Base-by-base conservation (phyloP, 1,139 yeast species). In the Hyphopichia wangnamkhiaoensis region DNA sequence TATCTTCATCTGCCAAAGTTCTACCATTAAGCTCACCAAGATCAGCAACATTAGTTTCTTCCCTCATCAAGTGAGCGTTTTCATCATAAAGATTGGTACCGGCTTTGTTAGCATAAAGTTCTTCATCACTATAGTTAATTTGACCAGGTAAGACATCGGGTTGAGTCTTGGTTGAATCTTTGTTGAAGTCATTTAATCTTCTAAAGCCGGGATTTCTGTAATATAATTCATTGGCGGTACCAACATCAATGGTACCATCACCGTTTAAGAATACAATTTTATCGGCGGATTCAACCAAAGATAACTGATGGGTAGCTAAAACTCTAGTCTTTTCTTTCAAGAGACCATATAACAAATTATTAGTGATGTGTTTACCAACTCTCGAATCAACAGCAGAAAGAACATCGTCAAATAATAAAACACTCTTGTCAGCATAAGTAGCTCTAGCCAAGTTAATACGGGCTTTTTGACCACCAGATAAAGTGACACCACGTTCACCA, bases 401-500 rank as follows among this genome's bases (percentile, higher is more conserved):
- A n/a, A 68, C 74, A 50, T 68, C 74, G 48, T 68, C 74, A 37
- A 68, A 58, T 30, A 68, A 54, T 21, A 65, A 53, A 9, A 65
- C 59, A 15, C 60, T 59, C 4, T 66, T 56, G 32, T 59, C 53
- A 8, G 70, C 54, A 49, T 68, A 68, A 34, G 60, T 63, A n/a
- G 74, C 71, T 51, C 74, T 59, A 10, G 74, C 74, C 47, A 68
- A 60, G 44, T 65, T 65, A 34, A 68, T 63, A 49, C 74, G 56
- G 12, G 74, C 73, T 44, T 66, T 67, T 53, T 68, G 74, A 27
- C 74, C 74, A 28, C 74, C 74, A 33, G 71, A 65, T 37, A 68
- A 57, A 1, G 71, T 68, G 29, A 68, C 57, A 46, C 74, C 74
- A 46, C 73, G 57, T 53, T 68, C 74, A 40, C 74, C 74, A 38